Evolutionary conservation across 306 rosid genomes (phyloP).

Genomic region (Glycine tomentella): DNA sequence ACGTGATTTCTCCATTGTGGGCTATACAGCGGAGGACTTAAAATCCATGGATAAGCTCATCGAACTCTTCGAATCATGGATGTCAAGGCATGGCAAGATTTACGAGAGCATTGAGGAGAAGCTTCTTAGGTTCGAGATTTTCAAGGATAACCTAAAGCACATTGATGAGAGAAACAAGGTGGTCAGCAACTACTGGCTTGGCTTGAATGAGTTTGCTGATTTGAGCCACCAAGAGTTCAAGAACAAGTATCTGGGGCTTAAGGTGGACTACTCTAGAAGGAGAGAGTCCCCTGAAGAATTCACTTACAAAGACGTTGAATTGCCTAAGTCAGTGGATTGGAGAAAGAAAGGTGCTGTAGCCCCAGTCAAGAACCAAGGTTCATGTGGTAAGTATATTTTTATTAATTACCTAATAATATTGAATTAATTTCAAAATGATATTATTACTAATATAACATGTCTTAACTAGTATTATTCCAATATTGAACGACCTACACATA

Average conservation of each 20-base stretch:
- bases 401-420: background rate
- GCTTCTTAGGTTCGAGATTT: conserved; percentile 66
- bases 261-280: conserved; percentile 42
- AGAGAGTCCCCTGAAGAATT: conserved; percentile 56
- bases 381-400: conserved; percentile 62
- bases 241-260: conserved; percentile 57
- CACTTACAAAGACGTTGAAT: conserved; percentile 56
- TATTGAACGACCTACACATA: too few relatives aligned
- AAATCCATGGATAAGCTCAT: conserved; percentile 67
- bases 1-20: conserved; percentile 66
- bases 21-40: conserved; percentile 69
- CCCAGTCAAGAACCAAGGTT: conserved; percentile 71
- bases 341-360: conserved; percentile 84
- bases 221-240: conserved; percentile 69
- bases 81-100: conserved; percentile 64
- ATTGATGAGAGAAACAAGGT: conserved; percentile 64
- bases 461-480: too few relatives aligned
- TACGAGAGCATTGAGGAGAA: conserved; percentile 71
- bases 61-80: conserved; percentile 69
- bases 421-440: too few relatives aligned
- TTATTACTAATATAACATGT: too few relatives aligned
- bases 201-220: conserved; percentile 77
- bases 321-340: conserved; percentile 79
- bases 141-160: conserved; percentile 71
- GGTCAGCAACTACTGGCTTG: conserved; percentile 71